Evolutionary conservation across 2,329 filamentous ascomycete genomes (phyloP).

Genomic region (Sporothrix brunneoviolacea): DNA sequence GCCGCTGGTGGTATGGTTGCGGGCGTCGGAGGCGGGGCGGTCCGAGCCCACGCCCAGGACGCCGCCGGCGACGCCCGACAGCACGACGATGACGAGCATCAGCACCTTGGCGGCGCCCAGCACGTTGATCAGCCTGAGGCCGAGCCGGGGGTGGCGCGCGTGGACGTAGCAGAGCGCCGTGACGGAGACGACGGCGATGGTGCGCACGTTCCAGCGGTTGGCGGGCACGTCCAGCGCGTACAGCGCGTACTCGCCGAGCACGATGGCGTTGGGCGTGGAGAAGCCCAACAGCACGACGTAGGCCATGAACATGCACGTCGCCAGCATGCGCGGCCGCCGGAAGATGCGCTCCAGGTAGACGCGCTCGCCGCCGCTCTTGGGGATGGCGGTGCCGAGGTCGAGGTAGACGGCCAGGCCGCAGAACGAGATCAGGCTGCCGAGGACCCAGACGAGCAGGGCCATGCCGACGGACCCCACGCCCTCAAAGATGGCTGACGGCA

Average conservation of each 20-base stretch:
- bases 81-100: constrained; percentile 39
- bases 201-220: constrained; percentile 43
- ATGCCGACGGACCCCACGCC: constrained; percentile 49
- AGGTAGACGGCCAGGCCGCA: constrained; percentile 41
- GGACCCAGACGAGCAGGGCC: constrained; percentile 46
- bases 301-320: constrained; percentile 46
- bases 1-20: neutral
- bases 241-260: constrained; percentile 45
- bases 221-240: constrained; percentile 35
- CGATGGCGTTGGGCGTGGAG: constrained; percentile 45
- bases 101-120: constrained; percentile 44
- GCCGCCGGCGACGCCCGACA: constrained; percentile 35
- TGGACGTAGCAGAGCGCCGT: constrained; percentile 42
- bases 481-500: constrained; percentile 49
- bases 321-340: constrained; percentile 42
- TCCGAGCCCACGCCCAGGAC: constrained; percentile 26
- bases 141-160: constrained; percentile 37
- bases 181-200: constrained; percentile 40
- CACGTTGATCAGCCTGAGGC: constrained; percentile 41
- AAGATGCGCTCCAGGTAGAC: constrained; percentile 49
- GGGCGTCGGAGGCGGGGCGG: neutral
- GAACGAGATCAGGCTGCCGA: constrained; percentile 40
- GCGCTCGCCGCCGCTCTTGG: constrained; percentile 43
- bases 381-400: constrained; percentile 38
- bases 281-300: constrained; percentile 45